Base-by-base conservation (phyloP, 257 asterid genomes). In the Paraleonurus japonicus region DNA sequence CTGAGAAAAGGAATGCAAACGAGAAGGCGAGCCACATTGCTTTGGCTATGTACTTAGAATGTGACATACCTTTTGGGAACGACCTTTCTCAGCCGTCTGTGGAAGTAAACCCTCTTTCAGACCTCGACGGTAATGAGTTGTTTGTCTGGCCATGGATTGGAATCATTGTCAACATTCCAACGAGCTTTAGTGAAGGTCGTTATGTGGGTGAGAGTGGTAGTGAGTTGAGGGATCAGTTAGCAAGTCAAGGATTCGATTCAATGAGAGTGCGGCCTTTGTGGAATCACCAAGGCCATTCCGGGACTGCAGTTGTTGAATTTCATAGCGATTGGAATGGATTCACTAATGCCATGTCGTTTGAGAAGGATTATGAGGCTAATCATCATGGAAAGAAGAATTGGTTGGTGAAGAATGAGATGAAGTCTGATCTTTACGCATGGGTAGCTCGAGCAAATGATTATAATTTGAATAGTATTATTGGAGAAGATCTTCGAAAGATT, bases 111-210 rank as follows among this genome's bases (percentile, higher is more conserved):
- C 23, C 10, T 26, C 35, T 76, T 37, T 28, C 53, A 28, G 27
- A 53, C 41, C 60, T 48, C 26, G 75, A 75, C 24, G 37, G 37
- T 4, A 7, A 50, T 24, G 95, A 89, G 80, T 76, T 85, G 85
- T 87, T 88, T 76, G 95, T 85, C 22, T 85, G 95, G 89, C 97
- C 97, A 2, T 91, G 95, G 88, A 77, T 83, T 64, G 96, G 89
- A 13, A 79, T 85, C 50, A 81, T 85, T 24, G 95, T 83, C 61
- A 87, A 91, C 69, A 78, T 87, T 65, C 87, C 85, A 4, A 80
- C 82, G 17, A 80, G 76, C 68, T 77, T 78, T 35, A 80, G 77
- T 77, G 90, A 87, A 8, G 95, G 92, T 6, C 89, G 76, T n/a
- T 76, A 79, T 72, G 88, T 86, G 41, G 97, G 92, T 61, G 81